Evolutionary conservation across 495 filamentous ascomycete species (phyloP).

Genomic region (Entonaema liquescens): DNA sequence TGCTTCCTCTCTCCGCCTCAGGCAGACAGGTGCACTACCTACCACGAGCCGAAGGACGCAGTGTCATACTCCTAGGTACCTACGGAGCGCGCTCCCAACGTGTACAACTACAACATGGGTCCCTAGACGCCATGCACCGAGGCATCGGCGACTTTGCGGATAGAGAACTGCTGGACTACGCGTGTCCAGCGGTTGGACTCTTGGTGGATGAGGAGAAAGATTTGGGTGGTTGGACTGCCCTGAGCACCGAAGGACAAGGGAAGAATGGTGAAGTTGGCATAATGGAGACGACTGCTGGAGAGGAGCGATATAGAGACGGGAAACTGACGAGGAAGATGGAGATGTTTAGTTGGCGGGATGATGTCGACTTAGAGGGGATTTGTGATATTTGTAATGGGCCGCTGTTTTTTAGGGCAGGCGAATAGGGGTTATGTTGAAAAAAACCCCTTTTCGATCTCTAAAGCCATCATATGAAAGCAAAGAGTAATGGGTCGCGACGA

Average conservation of each 20-base stretch:
- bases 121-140: too few species aligned
- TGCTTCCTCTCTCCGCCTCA: too few species aligned
- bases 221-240: not conserved
- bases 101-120: too few species aligned
- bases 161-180: not conserved
- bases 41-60: too few species aligned
- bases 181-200: not conserved
- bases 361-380: not conserved
- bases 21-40: too few species aligned
- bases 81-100: too few species aligned
- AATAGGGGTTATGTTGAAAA: not conserved
- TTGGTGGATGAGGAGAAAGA: not conserved
- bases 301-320: too few species aligned
- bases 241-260: not conserved
- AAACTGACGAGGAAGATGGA: not conserved
- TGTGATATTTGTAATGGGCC: not conserved
- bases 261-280: not conserved
- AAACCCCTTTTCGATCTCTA: not conserved
- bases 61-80: too few species aligned
- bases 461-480: too few species aligned
- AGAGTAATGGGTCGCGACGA: too few species aligned
- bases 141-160: too few species aligned
- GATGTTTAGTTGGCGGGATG: not conserved
- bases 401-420: not conserved
- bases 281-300: not conserved